A percentile compares a stretch with the other conserved stretches of the same genome.
phyloP scores from a whole-genome alignment of 2,329 filamentous ascomycete genomes.

The Chaetomium sp. region DNA sequence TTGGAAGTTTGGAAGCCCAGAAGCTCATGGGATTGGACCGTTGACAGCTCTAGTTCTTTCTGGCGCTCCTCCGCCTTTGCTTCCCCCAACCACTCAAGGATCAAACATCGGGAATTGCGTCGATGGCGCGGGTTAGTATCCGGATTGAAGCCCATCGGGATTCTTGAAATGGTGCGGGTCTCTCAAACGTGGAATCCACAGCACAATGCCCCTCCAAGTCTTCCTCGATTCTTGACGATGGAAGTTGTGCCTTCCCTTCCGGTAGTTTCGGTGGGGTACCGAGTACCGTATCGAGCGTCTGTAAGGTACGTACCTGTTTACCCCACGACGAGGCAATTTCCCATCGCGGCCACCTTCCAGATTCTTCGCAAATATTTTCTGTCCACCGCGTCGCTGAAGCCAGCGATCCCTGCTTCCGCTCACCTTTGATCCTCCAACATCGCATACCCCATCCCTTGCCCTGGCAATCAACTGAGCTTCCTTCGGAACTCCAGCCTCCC shows the following conservation, averaged over 20 bases:
- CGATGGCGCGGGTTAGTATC: not conserved
- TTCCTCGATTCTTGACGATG: not conserved
- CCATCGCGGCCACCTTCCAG: not conserved
- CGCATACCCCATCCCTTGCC: constrained; percentile 1
- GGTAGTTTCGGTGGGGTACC: not conserved
- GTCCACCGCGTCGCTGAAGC: not conserved
- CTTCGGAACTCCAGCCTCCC: not conserved
- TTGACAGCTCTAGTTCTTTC: constrained; percentile 30
- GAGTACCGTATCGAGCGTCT: not conserved
- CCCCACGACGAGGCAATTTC: constrained; percentile 5
- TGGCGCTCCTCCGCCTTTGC: constrained; percentile 19
- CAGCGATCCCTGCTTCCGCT: not conserved
- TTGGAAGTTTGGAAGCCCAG: not conserved
- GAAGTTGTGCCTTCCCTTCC: constrained; percentile 14
- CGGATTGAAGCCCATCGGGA: not conserved
- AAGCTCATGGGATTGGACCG: constrained; percentile 18
- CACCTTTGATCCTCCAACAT: not conserved
- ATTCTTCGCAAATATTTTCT: not conserved
- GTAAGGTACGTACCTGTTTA: not conserved
- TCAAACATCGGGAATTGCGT: constrained; percentile 16
- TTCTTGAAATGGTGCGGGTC: not conserved
- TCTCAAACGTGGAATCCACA: not conserved
- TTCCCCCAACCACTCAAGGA: constrained; percentile 23
- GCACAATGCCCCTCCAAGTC: not conserved
- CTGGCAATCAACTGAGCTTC: constrained; percentile 11